These are phyloP conservation scores for Mycosphaerelloides madeirae DNA, from an alignment of 2,329 filamentous ascomycete species.

Conservation along the genomic window DNA sequence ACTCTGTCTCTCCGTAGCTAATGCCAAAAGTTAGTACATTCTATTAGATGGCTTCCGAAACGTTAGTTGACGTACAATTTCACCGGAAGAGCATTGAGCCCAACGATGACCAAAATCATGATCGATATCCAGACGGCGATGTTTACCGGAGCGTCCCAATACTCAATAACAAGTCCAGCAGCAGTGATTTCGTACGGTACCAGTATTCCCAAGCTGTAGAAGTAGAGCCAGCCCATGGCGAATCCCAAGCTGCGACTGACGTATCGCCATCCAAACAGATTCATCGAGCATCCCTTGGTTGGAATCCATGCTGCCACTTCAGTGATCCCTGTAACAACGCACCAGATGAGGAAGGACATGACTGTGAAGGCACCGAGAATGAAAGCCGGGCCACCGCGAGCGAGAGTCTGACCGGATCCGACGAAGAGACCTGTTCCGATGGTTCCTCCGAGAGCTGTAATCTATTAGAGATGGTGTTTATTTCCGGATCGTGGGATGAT, in stretches of 20 bases:
- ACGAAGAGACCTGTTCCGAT: slow-evolving; percentile 36
- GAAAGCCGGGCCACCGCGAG: slow-evolving; percentile 37
- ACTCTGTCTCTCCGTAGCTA: slow-evolving; percentile 47
- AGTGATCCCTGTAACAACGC: slow-evolving; percentile 47
- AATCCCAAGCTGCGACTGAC: slow-evolving; percentile 43
- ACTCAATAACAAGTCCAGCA: slow-evolving; percentile 32
- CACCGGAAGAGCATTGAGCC: slow-evolving; percentile 47
- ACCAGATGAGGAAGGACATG: slow-evolving; percentile 41
- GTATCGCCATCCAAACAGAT: slow-evolving; percentile 44
- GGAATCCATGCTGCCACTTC: slow-evolving; percentile 59
- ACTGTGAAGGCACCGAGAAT: slow-evolving; percentile 40
- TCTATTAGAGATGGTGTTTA: neutral
- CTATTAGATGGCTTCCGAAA: no score
- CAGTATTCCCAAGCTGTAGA: slow-evolving; percentile 38
- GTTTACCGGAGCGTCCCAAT: slow-evolving; percentile 36
- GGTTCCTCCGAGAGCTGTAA: slow-evolving; percentile 26
- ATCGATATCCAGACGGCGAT: slow-evolving; percentile 37
- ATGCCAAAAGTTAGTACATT: no score
- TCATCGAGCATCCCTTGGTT: slow-evolving; percentile 49
- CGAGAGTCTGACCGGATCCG: slow-evolving; percentile 35
- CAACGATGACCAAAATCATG: slow-evolving; percentile 38
- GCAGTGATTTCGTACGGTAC: slow-evolving; percentile 37
- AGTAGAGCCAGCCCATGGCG: slow-evolving; percentile 43
- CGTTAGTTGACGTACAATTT: no score
- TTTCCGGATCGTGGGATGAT: neutral